Conservation (phyloP, 2,329 filamentous ascomycete genomes). For the Leptodontidium sp. region DNA sequence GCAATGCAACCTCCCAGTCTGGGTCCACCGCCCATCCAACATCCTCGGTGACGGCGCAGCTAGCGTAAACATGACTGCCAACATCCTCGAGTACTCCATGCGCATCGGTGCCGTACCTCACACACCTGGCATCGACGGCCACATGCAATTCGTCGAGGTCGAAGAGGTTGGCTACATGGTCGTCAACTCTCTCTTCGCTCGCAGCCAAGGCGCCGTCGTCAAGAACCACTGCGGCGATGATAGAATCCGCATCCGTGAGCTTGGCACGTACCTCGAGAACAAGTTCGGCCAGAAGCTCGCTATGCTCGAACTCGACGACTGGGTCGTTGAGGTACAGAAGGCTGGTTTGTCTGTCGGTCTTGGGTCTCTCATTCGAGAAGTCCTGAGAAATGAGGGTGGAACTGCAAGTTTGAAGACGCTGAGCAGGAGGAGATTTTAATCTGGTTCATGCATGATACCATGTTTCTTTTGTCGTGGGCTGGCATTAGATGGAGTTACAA, state of each 20-base stretch:
- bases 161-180: slow-evolving; percentile 31
- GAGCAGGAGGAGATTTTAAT: slow-evolving; percentile 20
- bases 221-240: slow-evolving; percentile 31
- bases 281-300: slow-evolving; percentile 24
- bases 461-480: slow-evolving; percentile 12
- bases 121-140: slow-evolving; percentile 27
- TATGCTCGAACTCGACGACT: slow-evolving; percentile 26
- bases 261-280: slow-evolving; percentile 25
- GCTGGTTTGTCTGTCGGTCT: slow-evolving; percentile 23
- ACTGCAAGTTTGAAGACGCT: slow-evolving; percentile 29
- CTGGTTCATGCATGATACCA: background rate
- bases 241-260: slow-evolving; percentile 24
- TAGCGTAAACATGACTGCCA: slow-evolving; percentile 30
- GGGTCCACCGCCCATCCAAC: slow-evolving; percentile 31
- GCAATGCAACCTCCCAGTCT: slow-evolving; percentile 27
- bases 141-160: slow-evolving; percentile 31
- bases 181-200: slow-evolving; percentile 26
- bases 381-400: slow-evolving; percentile 26
- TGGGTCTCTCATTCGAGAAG: slow-evolving; percentile 25
- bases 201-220: slow-evolving; percentile 23
- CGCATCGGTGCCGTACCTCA: slow-evolving; percentile 26
- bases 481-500: slow-evolving; percentile 12
- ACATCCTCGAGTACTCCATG: slow-evolving; percentile 31
- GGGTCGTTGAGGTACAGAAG: slow-evolving; percentile 26
- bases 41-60: slow-evolving; percentile 28